Base-by-base conservation (phyloP, 169 alveolate genomes). In the Cryptosporidium meleagridis region DNA sequence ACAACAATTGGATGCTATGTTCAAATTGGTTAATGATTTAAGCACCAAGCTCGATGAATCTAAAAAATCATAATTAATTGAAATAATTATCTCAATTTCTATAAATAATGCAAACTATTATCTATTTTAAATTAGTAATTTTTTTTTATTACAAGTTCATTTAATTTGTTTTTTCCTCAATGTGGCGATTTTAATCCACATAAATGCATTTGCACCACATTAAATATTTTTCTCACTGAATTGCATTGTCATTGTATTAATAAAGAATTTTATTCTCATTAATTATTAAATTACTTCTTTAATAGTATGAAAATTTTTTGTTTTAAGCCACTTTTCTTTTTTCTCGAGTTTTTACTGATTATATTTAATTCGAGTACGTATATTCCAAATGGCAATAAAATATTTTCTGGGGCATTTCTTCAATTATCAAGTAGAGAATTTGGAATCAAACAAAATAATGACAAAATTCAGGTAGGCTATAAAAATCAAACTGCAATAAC, bases 1-100 rank as follows among this genome's bases (percentile, higher is more conserved):
- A 61, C 89, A 80, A 31, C 89, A 80, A 37, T 37, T 80, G 21
- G 89, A 80, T 2, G 44, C 29, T 80, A 61, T 80, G 62, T 58
- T 80, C 44, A 59, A 59, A 65, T 44, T 65, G 23, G 51, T 67
- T 7, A 62, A 51, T 65, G 75, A 80, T n/a, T 48, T 80, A 16
- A 59, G 26, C 8, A 69, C 26, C 8, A 80, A 80, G 26, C 75
- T 62, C 2, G 80, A 80, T 29, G 67, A 80, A 23, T 37, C 89
- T 9, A 80, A 65, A 45, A 70, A 62, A 65, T 26, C 58, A 26
- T 67, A 67, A 26, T 9, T 67, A 6, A 14, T 0, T 29, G 33
- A 31, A 26, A n/a, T 9, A 2, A 67, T 9, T 41, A 5, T 12
- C 14, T 7, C 52, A 67, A 31, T 51, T n/a, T 69, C 1, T 18